Conservation (phyloP, 148 eudicot genomes). For the Amaranthus cruentus region DNA sequence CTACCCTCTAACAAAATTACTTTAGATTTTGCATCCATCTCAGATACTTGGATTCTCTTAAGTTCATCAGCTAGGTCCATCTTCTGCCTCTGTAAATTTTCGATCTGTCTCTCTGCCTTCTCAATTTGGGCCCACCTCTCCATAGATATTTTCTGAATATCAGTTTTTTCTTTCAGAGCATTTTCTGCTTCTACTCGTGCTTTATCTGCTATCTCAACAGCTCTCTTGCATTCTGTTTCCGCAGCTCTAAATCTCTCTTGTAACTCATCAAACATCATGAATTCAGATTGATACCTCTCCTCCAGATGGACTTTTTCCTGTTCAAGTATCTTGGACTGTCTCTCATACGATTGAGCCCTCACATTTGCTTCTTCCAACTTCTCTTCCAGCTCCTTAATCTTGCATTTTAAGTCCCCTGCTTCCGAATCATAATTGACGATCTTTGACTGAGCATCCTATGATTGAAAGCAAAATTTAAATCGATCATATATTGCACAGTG, state of each 20-base stretch:
- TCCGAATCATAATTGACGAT: constrained; percentile 56
- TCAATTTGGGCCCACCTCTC: constrained; percentile 73
- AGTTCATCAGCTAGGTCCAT: constrained; percentile 49
- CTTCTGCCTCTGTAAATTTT: constrained; percentile 62
- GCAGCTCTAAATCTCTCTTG: constrained; percentile 75
- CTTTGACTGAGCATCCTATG: constrained; percentile 82
- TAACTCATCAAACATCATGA: constrained; percentile 73
- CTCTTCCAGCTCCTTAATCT: constrained; percentile 51
- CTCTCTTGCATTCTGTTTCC: constrained; percentile 80
- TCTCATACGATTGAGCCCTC: constrained; percentile 63
- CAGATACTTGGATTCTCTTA: constrained; percentile 40
- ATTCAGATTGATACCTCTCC: constrained; percentile 74
- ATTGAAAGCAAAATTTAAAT: constrained; percentile 15
- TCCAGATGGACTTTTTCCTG: constrained; percentile 78
- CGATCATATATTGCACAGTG: neutral
- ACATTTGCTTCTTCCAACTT: constrained; percentile 56
- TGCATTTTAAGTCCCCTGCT: constrained; percentile 44
- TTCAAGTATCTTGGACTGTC: constrained; percentile 62
- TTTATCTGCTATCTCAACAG: constrained; percentile 72
- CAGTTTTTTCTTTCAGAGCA: constrained; percentile 65
- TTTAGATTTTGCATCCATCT: constrained; percentile 58
- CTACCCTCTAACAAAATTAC: constrained; percentile 64
- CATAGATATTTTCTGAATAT: constrained; percentile 60
- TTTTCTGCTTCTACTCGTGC: constrained; percentile 76
- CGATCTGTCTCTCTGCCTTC: constrained; percentile 76